Conservation (phyloP, 352 stramenopile species). For the Ophiocytium majus region DNA sequence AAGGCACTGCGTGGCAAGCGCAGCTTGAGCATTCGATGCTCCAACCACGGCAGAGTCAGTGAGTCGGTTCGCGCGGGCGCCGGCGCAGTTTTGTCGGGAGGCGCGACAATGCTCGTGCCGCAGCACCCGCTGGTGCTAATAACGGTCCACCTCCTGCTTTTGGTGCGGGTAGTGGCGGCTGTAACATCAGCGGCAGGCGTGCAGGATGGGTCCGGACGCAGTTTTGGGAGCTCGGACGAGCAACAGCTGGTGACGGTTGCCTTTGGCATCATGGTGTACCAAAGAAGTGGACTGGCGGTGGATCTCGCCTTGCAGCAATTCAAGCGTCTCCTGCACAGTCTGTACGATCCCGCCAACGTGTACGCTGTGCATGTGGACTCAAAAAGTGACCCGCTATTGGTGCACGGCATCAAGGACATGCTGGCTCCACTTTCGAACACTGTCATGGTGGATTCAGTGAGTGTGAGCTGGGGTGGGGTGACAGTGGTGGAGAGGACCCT, state of each 20-base stretch:
- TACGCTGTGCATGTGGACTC: slow-evolving; percentile 51
- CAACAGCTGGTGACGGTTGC: background rate
- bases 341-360: background rate
- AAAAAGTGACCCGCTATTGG: slow-evolving; percentile 46
- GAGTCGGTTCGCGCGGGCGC: too few relatives aligned
- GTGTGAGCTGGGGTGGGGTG: slow-evolving; percentile 50
- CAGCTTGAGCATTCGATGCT: too few relatives aligned
- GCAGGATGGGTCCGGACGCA: too few relatives aligned
- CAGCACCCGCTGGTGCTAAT: too few relatives aligned
- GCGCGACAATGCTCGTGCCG: too few relatives aligned
- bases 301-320: background rate
- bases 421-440: slow-evolving; percentile 27
- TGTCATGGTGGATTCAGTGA: slow-evolving; percentile 41
- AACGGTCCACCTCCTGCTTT: too few relatives aligned
- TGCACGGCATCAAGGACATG: slow-evolving; percentile 40
- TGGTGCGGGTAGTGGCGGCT: too few relatives aligned
- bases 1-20: too few relatives aligned
- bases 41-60: too few relatives aligned
- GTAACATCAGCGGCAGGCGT: too few relatives aligned
- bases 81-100: too few relatives aligned
- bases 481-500: slow-evolving; percentile 53
- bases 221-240: too few relatives aligned
- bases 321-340: background rate
- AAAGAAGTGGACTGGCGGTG: background rate
- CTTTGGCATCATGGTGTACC: background rate